These are phyloP conservation scores for Oryza brachyantha DNA, from an alignment of 176 grass and related monocot species.

Conservation along the genomic window DNA sequence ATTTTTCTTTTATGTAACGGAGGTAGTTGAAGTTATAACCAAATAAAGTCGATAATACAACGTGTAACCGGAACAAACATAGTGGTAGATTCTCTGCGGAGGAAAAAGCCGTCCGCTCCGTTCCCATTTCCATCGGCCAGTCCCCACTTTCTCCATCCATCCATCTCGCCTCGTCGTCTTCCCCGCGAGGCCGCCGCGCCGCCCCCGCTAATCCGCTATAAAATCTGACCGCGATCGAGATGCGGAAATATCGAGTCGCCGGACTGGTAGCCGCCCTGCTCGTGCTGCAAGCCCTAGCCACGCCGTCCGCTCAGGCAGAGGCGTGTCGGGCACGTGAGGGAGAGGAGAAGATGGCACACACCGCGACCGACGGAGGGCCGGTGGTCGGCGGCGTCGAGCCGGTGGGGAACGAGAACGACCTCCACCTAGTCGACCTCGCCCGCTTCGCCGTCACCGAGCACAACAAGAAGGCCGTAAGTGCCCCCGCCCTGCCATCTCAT, in stretches of 20 bases:
- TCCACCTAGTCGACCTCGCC: constrained; percentile 53
- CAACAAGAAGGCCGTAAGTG: constrained; percentile 76
- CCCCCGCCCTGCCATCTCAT: neutral
- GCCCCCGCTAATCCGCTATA: no score
- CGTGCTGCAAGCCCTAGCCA: constrained; percentile 12
- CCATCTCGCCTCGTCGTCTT: neutral
- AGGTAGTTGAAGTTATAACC: no score
- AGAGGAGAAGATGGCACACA: neutral
- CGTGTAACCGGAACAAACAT: no score
- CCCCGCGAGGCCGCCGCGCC: neutral
- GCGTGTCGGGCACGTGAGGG: neutral
- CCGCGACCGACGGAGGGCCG: constrained; percentile 19
- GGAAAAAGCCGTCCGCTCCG: neutral
- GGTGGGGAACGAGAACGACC: constrained; percentile 50
- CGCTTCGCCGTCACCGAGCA: constrained; percentile 79
- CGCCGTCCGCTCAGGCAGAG: neutral
- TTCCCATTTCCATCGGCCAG: neutral
- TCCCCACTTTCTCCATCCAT: neutral
- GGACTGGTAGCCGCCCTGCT: constrained; percentile 19
- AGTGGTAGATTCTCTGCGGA: no score
- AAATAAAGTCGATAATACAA: no score
- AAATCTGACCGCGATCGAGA: constrained; percentile 19
- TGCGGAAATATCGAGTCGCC: constrained; percentile 20
- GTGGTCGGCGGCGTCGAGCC: constrained; percentile 41
- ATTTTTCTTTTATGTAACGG: no score